phyloP scores from a whole-genome alignment of 768 basidiomycete species.

The Boletus edulis region DNA sequence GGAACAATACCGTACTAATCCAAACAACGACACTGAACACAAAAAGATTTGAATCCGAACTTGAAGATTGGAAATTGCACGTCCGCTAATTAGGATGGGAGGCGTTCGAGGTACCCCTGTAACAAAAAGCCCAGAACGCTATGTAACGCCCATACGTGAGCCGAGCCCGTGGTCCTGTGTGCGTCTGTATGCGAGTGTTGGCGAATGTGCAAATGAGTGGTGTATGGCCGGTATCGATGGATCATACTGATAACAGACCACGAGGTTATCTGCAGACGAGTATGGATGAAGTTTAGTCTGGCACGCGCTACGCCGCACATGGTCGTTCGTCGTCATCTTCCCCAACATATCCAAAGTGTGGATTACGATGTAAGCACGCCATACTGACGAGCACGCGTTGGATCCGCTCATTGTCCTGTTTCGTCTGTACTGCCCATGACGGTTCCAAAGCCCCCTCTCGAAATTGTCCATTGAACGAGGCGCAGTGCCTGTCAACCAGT shows the following conservation, averaged over 20 bases:
- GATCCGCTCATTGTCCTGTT: background rate
- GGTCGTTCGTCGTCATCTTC: background rate
- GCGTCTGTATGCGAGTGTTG: conserved; percentile 1
- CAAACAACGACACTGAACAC: background rate
- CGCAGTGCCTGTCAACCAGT: background rate
- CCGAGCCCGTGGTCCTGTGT: background rate
- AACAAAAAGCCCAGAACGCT: background rate
- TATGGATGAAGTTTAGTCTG: background rate
- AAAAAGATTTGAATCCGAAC: conserved; percentile 1
- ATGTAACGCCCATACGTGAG: background rate
- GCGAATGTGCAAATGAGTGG: background rate
- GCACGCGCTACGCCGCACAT: background rate
- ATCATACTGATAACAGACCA: conserved; percentile 15
- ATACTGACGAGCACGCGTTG: conserved; percentile 5
- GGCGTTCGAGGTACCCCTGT: background rate
- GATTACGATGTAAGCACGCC: conserved; percentile 1
- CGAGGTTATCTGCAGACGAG: conserved; percentile 5
- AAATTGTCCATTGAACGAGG: background rate
- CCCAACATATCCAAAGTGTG: conserved; percentile 3
- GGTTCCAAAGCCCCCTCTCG: background rate
- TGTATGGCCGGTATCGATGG: background rate
- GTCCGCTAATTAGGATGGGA: background rate
- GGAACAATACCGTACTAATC: conserved; percentile 5
- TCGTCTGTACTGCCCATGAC: background rate
- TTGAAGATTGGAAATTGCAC: conserved; percentile 6